phyloP scores from a whole-genome alignment of 1,284 basidiomycete species.

The Tremellales sp. region DNA sequence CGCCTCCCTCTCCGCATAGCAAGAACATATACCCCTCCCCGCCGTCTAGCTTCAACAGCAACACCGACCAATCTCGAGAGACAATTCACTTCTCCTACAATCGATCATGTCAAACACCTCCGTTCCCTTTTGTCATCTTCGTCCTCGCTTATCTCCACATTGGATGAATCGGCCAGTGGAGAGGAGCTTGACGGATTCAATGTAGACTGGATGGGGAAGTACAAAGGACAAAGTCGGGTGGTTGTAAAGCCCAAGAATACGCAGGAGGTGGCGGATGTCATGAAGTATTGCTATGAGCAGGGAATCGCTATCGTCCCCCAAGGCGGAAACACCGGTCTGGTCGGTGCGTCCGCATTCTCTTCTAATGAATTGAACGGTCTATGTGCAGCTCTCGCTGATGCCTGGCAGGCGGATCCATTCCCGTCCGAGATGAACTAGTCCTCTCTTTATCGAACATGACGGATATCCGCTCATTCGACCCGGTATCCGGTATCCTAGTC shows the following conservation, averaged over 20 bases:
- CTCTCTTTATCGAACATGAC: constrained; percentile 79
- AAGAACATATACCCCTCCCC: background rate
- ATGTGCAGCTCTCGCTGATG: background rate
- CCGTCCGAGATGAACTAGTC: constrained; percentile 83
- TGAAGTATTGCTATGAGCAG: constrained; percentile 76
- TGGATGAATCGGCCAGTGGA: constrained; percentile 42
- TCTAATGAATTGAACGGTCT: background rate
- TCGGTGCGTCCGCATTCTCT: constrained; percentile 53
- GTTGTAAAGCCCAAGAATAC: constrained; percentile 87
- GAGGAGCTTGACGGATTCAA: constrained; percentile 81
- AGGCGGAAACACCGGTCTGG: constrained; percentile 96
- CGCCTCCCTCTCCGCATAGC: background rate
- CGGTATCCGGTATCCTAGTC: constrained; percentile 66
- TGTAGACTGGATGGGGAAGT: constrained; percentile 97
- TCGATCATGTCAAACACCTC: constrained; percentile 50
- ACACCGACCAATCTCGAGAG: background rate
- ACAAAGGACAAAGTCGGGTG: constrained; percentile 74
- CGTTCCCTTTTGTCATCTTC: constrained; percentile 50
- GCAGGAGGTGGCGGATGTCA: constrained; percentile 78
- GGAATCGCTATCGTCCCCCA: constrained; percentile 89
- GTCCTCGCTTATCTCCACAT: constrained; percentile 52
- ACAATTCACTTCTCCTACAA: constrained; percentile 50
- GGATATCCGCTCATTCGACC: constrained; percentile 85
- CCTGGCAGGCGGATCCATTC: constrained; percentile 75
- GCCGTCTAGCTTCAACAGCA: background rate